Base-by-base conservation (phyloP, 495 filamentous ascomycete species). In the Darksidea phi region DNA sequence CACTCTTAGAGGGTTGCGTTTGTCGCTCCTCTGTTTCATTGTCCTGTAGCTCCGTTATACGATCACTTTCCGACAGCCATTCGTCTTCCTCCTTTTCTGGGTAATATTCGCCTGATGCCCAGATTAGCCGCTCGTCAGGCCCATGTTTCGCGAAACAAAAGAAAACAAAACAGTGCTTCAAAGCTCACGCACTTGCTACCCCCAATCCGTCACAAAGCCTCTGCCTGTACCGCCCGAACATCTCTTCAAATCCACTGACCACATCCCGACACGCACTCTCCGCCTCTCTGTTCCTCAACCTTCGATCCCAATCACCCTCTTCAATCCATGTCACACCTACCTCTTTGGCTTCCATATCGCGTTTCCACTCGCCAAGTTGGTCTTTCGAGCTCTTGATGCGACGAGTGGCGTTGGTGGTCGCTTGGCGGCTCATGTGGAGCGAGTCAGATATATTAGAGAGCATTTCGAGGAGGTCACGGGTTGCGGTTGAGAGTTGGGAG, bases 351-450 rank as follows among this genome's bases (percentile, higher is more conserved):
- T 96, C 91, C 54, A 88, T 82, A 67, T 97, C 94, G 23, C 82
- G 82, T 37, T 86, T 81, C 75, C 96, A 83, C 67, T 97, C 92
- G 0, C 85, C 83, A 1, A 96, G 88, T 34, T 91, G 80, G 67
- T 93, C 90, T 51, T 85, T 86, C 0, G 88, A 89, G 32, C 82
- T 86, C 52, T 86, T 81, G 28, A 97, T 76, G 28, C 88, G 77
- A 28, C 94, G 80, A 3, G 86, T 84, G 11, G 94, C 94, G 0
- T 85, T 85, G 1, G 84, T 85, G 1, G 88, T 91, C 0, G 88
- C 85, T 70, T 98, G 94, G 2, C 90, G 83, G n/a, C 84, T 87
- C 85, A 97, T 95, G 73, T 97, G 92, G 20, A 97, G 79, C 0
- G 89, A 91, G 71, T 98, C 94, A n/a, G 88, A 87, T 6, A 98